phyloP scores from a whole-genome alignment of 257 asterid genomes.

The Nicotiana attenuata region DNA sequence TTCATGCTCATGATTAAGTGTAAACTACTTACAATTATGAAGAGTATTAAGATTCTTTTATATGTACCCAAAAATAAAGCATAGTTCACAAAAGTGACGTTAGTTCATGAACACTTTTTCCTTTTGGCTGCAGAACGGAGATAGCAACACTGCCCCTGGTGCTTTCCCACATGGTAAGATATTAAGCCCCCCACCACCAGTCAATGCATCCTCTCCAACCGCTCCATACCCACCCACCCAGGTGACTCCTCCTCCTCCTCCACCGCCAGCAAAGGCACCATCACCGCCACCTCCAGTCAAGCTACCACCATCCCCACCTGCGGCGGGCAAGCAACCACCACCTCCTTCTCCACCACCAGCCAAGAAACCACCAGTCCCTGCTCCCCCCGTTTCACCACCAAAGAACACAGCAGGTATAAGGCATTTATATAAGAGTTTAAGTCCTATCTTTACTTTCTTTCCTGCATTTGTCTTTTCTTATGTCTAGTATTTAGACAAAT shows the following conservation, averaged over 20 bases:
- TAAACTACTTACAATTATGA: background rate
- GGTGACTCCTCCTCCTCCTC: conserved; percentile 23
- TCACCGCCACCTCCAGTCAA: conserved; percentile 17
- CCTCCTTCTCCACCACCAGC: conserved; percentile 29
- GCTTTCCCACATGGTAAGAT: background rate
- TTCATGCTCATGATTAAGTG: background rate
- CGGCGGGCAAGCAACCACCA: background rate
- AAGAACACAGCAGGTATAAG: background rate
- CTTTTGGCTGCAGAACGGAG: background rate
- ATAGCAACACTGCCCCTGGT: background rate
- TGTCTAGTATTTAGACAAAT: background rate
- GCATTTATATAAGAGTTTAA: background rate
- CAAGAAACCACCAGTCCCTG: conserved; percentile 16
- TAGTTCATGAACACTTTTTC: background rate
- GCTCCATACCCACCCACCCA: conserved; percentile 7
- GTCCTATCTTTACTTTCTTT: background rate
- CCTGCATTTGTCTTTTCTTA: background rate
- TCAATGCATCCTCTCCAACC: background rate
- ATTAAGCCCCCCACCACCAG: background rate
- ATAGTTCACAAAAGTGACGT: too few species aligned
- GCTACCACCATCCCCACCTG: background rate
- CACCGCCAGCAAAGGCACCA: conserved; percentile 9
- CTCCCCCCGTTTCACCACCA: background rate
- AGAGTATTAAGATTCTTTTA: too few species aligned
- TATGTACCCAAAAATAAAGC: too few species aligned